Conservation (phyloP, 2,329 filamentous ascomycete genomes). For the Aureobasidium pullulans region DNA sequence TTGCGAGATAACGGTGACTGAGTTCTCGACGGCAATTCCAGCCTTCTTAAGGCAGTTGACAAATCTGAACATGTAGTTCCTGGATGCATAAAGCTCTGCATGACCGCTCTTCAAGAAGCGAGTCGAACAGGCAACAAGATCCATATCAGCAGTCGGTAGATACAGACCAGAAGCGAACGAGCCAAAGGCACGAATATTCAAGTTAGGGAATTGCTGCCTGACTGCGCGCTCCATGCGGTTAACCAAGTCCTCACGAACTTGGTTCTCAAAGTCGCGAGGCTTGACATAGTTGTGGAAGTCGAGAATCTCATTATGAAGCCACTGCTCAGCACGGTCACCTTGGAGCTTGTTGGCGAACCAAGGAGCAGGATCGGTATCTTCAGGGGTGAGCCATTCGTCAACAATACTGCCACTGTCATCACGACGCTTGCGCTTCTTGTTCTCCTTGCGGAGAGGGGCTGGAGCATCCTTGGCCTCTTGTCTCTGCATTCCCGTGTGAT, state of each 20-base stretch:
- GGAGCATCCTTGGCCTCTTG: slow-evolving; percentile 11
- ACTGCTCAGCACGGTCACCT: slow-evolving; percentile 39
- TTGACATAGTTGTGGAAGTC: slow-evolving; percentile 83
- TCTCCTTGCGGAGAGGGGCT: neutral
- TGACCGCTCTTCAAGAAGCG: slow-evolving; percentile 51
- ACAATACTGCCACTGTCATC: slow-evolving; percentile 27
- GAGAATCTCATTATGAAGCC: slow-evolving; percentile 76
- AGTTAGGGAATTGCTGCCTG: slow-evolving; percentile 39
- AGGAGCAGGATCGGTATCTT: slow-evolving; percentile 45
- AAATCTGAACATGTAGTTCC: slow-evolving; percentile 51
- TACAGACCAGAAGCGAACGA: slow-evolving; percentile 78
- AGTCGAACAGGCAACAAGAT: slow-evolving; percentile 69
- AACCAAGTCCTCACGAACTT: slow-evolving; percentile 66
- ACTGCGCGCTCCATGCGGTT: slow-evolving; percentile 58
- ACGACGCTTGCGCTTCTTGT: slow-evolving; percentile 58
- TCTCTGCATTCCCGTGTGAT: neutral
- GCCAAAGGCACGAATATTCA: slow-evolving; percentile 71
- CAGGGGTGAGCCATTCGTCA: slow-evolving; percentile 34
- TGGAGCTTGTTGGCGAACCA: slow-evolving; percentile 42
- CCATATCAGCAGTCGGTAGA: slow-evolving; percentile 80
- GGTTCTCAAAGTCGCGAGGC: slow-evolving; percentile 69
- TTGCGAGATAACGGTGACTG: slow-evolving; percentile 60
- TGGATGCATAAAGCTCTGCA: slow-evolving; percentile 16
- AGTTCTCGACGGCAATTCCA: slow-evolving; percentile 50
- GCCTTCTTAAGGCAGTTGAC: slow-evolving; percentile 50